Evolutionary conservation across 2,329 filamentous ascomycete genomes (phyloP), one percentile per base, ranked within the genome.

Genomic region (Trichoderma sp.): DNA sequence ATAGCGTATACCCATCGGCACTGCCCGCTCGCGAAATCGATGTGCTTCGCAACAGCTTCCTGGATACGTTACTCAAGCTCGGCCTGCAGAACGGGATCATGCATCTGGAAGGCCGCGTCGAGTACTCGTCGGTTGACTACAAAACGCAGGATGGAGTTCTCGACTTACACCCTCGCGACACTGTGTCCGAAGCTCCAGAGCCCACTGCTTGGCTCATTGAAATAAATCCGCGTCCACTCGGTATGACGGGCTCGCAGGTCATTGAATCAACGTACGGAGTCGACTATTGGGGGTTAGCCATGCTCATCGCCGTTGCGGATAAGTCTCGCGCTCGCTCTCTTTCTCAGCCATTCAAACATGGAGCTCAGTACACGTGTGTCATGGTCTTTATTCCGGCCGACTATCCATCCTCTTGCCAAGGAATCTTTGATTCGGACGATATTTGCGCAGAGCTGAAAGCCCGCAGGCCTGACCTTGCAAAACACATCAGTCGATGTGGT

Each of bases 181-280:
- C 43, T 12, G n/a, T n/a, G 9, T 21, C 43, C 43, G 18, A 6
- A 2, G n/a, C n/a, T 51, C 9, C 9, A 51, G 43, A 51, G 9
- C 43, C 43, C 9, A 12, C 43, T 21, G 43, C 43, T 21, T 51
- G 43, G 43, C 70, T 73, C 12, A 74, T 75, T 5, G 74, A 76
- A 39, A 71, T 76, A n/a, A 76, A 76, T 43, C 74, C 74, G 12
- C 73, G 74, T 6, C 73, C 74, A 21, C 72, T 69, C 12, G 74
- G 74, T 6, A 74, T 74, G 70, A 72, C 72, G 0, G 69, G 61
- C 60, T 73, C 67, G 28, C 43, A 73, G 11, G 68, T 70, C 18
- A 62, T 71, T 6, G 74, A 71, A 61, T 66, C 70, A 12, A 75
- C 74, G 5, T 74, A 76, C 56, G 74, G 74, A 3, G 66, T 76